Percentiles rank a stretch among this genome's conserved stretches.
Conservation (phyloP, 805 yeast species). For the Zygosaccharomyces kombuchaensis region DNA sequence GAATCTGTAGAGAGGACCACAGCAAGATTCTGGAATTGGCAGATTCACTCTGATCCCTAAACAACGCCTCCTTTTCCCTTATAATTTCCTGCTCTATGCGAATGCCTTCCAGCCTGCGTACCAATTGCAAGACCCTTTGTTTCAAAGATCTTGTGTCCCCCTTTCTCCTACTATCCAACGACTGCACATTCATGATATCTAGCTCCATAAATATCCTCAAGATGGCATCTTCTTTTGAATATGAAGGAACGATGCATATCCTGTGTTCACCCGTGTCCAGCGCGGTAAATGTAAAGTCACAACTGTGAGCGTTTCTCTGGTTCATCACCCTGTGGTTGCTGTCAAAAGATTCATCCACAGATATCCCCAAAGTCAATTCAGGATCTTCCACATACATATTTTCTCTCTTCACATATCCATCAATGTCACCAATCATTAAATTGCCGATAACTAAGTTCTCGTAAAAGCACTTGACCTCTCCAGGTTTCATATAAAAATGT, state of each 20-base stretch:
- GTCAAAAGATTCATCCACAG: constrained; percentile 71
- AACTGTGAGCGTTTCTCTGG: constrained; percentile 56
- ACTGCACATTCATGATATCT: constrained; percentile 60
- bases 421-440: constrained; percentile 74
- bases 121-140: constrained; percentile 52
- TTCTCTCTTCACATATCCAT: constrained; percentile 56
- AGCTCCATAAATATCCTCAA: constrained; percentile 74
- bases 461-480: constrained; percentile 74
- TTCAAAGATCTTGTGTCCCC: constrained; percentile 50
- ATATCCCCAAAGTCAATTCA: constrained; percentile 47
- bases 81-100: constrained; percentile 62
- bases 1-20: constrained; percentile 70
- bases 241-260: constrained; percentile 64
- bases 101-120: constrained; percentile 52
- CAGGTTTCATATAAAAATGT: constrained; percentile 76
- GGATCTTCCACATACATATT: constrained; percentile 49
- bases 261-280: constrained; percentile 80
- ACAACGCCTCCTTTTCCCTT: constrained; percentile 63
- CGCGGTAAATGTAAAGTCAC: constrained; percentile 78
- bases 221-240: constrained; percentile 38
- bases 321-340: constrained; percentile 71
- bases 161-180: constrained; percentile 58
- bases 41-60: constrained; percentile 72
- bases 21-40: constrained; percentile 68
- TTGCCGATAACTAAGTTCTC: constrained; percentile 76